phyloP scores from a whole-genome alignment of 805 yeast genomes.

The Vanderwaltozyma verrucispora region DNA sequence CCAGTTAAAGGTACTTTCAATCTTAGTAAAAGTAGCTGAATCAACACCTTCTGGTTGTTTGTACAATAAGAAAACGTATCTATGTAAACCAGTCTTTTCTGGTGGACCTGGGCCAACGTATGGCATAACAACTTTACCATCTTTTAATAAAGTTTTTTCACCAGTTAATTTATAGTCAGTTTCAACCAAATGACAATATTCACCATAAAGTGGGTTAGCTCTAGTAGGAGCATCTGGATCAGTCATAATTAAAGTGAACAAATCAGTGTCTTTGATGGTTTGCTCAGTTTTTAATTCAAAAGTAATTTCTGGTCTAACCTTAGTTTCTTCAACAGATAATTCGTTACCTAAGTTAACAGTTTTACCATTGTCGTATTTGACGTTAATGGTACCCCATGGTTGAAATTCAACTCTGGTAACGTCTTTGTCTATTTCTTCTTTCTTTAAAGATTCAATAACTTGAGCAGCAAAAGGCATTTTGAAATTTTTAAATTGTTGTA shows the following conservation, averaged over 20 bases:
- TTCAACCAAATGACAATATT: constrained; percentile 60
- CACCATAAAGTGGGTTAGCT: constrained; percentile 71
- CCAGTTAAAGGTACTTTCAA: constrained; percentile 40
- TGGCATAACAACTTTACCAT: constrained; percentile 38
- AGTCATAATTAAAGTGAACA: constrained; percentile 67
- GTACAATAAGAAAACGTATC: constrained; percentile 70
- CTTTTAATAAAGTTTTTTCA: constrained; percentile 17
- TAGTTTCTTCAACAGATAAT: neutral
- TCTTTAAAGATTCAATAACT: neutral
- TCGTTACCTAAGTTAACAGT: neutral
- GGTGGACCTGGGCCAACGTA: constrained; percentile 88
- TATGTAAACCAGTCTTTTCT: constrained; percentile 70
- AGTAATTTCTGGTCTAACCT: neutral
- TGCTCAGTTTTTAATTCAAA: neutral
- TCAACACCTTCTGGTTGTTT: constrained; percentile 39
- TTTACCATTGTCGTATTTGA: neutral
- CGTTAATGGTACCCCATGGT: neutral
- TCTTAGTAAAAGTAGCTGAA: constrained; percentile 14
- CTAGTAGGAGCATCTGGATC: constrained; percentile 87
- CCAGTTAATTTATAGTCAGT: constrained; percentile 30
- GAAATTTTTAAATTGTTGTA: no score
- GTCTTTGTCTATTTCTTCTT: neutral
- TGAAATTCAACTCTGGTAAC: neutral
- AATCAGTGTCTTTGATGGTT: constrained; percentile 20
- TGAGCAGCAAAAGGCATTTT: neutral